Evolutionary conservation across 2,329 filamentous ascomycete genomes (phyloP).

Genomic region (Neopestalotiopsis sp.): DNA sequence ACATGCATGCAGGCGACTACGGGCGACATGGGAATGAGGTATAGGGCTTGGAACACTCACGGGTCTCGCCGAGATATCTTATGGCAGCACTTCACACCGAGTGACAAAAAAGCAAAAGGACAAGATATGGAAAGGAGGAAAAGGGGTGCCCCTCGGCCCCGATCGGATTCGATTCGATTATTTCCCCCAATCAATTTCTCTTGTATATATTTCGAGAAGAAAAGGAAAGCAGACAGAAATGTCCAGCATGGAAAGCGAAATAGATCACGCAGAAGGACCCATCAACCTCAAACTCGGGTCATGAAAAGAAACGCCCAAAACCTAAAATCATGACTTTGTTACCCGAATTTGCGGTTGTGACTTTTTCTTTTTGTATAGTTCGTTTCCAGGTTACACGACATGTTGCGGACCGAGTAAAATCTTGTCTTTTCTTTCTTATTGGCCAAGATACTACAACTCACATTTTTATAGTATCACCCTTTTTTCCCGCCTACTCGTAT

Average conservation of each 20-base stretch:
- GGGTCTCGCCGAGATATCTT: background rate
- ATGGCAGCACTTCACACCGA: background rate
- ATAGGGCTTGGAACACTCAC: background rate
- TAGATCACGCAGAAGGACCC: background rate
- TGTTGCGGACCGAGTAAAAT: background rate
- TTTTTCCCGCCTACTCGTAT: no score
- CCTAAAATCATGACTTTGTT: background rate
- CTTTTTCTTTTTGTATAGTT: background rate
- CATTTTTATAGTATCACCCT: background rate
- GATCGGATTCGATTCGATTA: background rate
- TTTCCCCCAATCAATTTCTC: background rate
- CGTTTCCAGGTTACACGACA: background rate
- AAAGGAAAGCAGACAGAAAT: background rate
- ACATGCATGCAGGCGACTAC: background rate
- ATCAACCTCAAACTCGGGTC: constrained; percentile 2
- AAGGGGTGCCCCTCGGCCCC: background rate
- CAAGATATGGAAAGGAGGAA: background rate
- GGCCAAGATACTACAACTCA: no score
- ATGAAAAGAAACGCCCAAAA: background rate
- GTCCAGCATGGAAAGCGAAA: background rate
- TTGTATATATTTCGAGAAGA: background rate
- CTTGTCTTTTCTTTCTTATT: no score
- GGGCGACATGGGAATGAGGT: background rate
- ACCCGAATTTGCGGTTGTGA: background rate
- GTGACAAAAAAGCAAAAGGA: background rate